These are phyloP conservation scores for Eucalyptus curtisii DNA, from an alignment of 345 rosid genomes.

Conservation along the genomic window DNA sequence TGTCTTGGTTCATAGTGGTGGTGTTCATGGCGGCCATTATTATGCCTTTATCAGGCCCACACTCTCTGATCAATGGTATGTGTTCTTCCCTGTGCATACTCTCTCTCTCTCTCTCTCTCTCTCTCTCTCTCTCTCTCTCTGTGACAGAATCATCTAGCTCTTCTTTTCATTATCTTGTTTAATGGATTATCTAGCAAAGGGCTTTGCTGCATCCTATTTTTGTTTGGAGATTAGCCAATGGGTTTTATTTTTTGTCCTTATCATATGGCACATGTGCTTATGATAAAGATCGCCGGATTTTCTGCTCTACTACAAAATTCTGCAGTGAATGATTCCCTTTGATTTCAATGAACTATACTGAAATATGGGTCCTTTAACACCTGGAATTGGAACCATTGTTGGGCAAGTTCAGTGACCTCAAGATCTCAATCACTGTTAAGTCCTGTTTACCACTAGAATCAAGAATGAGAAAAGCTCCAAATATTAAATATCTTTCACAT, in stretches of 20 bases:
- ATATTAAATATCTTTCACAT: not conserved
- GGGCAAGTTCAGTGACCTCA: not conserved
- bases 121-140: not conserved
- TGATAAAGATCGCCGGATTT: not conserved
- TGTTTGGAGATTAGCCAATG: not conserved
- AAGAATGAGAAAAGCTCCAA: not conserved
- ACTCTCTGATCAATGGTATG: constrained; percentile 87
- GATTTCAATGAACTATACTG: not conserved
- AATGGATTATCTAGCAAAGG: not conserved
- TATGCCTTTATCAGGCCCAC: constrained; percentile 95
- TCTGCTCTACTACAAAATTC: not conserved
- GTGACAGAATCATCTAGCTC: too few species aligned
- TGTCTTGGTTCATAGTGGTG: constrained; percentile 97
- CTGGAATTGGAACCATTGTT: not conserved
- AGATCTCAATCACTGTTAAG: not conserved
- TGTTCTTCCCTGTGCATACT: not conserved
- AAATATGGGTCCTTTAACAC: not conserved
- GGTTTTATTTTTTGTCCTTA: not conserved
- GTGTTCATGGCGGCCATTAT: constrained; percentile 96
- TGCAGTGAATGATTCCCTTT: not conserved
- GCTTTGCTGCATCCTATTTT: not conserved
- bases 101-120: not conserved
- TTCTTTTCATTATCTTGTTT: not conserved
- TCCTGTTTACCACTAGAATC: not conserved
- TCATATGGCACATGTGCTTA: not conserved